Evolutionary conservation across 2,329 filamentous ascomycete genomes (phyloP).

Genomic region (Ceratocystis albifundus): DNA sequence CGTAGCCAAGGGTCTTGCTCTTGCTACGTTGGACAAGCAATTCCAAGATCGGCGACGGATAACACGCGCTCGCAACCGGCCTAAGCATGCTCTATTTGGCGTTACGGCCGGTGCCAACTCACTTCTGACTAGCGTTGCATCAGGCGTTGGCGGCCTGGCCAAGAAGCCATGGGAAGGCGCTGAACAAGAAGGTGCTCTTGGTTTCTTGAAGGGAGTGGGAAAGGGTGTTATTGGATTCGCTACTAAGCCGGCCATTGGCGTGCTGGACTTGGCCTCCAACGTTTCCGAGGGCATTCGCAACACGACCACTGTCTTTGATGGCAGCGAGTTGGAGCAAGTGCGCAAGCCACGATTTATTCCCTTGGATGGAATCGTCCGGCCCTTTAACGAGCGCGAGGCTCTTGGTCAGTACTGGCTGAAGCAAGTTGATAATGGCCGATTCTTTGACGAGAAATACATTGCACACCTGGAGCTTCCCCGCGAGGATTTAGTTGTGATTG

Average conservation of each 20-base stretch:
- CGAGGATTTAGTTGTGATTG: slow-evolving; percentile 79
- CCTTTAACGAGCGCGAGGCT: slow-evolving; percentile 88
- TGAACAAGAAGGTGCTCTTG: slow-evolving; percentile 84
- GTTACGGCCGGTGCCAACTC: slow-evolving; percentile 93
- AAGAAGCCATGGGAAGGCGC: slow-evolving; percentile 90
- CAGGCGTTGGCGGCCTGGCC: slow-evolving; percentile 84
- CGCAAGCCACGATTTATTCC: slow-evolving; percentile 89
- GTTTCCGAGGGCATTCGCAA: slow-evolving; percentile 96
- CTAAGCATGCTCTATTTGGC: slow-evolving; percentile 93
- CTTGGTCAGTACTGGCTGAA: slow-evolving; percentile 98
- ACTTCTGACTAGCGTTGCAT: slow-evolving; percentile 82
- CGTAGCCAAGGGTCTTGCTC: slow-evolving; percentile 90
- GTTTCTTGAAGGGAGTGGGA: slow-evolving; percentile 95
- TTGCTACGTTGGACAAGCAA: slow-evolving; percentile 93
- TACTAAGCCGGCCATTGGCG: slow-evolving; percentile 92
- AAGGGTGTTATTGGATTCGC: slow-evolving; percentile 90
- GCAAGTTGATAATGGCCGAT: slow-evolving; percentile 92
- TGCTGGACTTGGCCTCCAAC: slow-evolving; percentile 93
- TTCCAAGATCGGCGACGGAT: slow-evolving; percentile 95
- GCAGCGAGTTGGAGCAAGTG: slow-evolving; percentile 84
- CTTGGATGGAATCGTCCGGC: slow-evolving; percentile 82
- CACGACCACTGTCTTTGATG: slow-evolving; percentile 96
- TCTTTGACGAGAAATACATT: slow-evolving; percentile 96
- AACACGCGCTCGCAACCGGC: slow-evolving; percentile 80
- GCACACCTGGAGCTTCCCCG: slow-evolving; percentile 85